These are phyloP conservation scores for Anisodus acutangulus DNA, from an alignment of 257 asterid genomes.

Conservation along the genomic window DNA sequence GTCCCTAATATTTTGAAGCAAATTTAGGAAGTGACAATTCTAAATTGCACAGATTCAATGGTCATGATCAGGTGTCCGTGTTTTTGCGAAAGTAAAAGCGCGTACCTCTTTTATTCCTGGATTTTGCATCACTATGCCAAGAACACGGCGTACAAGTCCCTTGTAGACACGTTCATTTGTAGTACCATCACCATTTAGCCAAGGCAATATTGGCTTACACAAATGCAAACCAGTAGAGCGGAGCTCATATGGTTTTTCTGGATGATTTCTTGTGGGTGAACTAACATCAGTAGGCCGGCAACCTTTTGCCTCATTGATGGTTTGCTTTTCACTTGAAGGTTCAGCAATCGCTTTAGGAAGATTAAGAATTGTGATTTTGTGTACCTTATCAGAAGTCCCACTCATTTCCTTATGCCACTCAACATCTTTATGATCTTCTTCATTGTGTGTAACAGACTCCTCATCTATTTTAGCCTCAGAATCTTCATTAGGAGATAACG, in stretches of 20 bases:
- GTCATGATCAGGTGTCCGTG: not conserved
- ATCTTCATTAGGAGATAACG: slow-evolving; percentile 37
- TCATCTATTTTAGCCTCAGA: slow-evolving; percentile 40
- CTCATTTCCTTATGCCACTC: slow-evolving; percentile 43
- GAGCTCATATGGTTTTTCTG: slow-evolving; percentile 38
- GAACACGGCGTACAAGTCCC: slow-evolving; percentile 80
- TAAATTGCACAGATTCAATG: slow-evolving; percentile 18
- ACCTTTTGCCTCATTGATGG: slow-evolving; percentile 38
- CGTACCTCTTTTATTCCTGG: slow-evolving; percentile 91
- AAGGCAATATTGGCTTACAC: slow-evolving; percentile 71
- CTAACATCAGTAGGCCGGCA: slow-evolving; percentile 41
- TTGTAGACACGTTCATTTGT: slow-evolving; percentile 74
- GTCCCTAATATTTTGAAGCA: slow-evolving; percentile 18
- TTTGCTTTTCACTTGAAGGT: slow-evolving; percentile 43
- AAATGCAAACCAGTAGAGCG: slow-evolving; percentile 45
- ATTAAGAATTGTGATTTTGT: slow-evolving; percentile 80
- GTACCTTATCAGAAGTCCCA: slow-evolving; percentile 50
- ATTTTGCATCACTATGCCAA: slow-evolving; percentile 86
- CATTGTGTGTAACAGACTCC: slow-evolving; percentile 36
- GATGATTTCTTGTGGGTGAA: slow-evolving; percentile 38
- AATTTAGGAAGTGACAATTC: not conserved
- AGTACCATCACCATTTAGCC: slow-evolving; percentile 94
- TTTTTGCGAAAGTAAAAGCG: slow-evolving; percentile 14
- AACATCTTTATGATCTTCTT: slow-evolving; percentile 31
- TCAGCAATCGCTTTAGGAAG: slow-evolving; percentile 55